phyloP scores from a whole-genome alignment of 2,329 filamentous ascomycete genomes.

The Pyrenochaeta sp. region DNA sequence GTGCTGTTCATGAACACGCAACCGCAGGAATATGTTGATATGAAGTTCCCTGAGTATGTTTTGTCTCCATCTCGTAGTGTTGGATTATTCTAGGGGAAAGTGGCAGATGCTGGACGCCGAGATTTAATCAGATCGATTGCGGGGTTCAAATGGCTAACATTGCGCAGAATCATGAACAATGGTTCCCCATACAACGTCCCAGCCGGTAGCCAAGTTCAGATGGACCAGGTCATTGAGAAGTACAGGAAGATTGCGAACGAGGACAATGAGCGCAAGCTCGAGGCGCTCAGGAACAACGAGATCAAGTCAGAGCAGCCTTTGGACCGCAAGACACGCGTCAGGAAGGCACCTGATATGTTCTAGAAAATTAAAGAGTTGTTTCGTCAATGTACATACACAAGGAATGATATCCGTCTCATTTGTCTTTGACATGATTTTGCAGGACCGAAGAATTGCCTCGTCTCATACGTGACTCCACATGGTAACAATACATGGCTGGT shows the following conservation, averaged over 20 bases:
- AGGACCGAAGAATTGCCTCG: too few species aligned
- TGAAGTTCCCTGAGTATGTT: slow-evolving; percentile 72
- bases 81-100: neutral
- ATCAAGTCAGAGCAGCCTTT: slow-evolving; percentile 47
- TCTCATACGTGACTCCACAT: too few species aligned
- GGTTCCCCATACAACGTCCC: slow-evolving; percentile 71
- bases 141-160: slow-evolving; percentile 18
- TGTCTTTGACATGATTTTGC: neutral
- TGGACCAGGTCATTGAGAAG: slow-evolving; percentile 68
- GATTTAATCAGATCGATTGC: neutral
- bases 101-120: neutral
- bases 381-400: slow-evolving; percentile 26
- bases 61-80: neutral
- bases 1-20: slow-evolving; percentile 64
- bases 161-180: slow-evolving; percentile 66
- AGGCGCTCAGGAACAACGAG: slow-evolving; percentile 45
- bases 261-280: slow-evolving; percentile 64
- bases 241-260: slow-evolving; percentile 67
- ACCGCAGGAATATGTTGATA: slow-evolving; percentile 59
- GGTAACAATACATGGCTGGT: too few species aligned
- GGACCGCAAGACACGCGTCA: slow-evolving; percentile 26
- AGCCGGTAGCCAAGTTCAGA: slow-evolving; percentile 67
- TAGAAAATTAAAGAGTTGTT: slow-evolving; percentile 5
- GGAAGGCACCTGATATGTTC: slow-evolving; percentile 28
- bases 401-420: slow-evolving; percentile 34